Evolutionary conservation across 148 eudicot species (phyloP).

Genomic region (Chenopodium quinoa): DNA sequence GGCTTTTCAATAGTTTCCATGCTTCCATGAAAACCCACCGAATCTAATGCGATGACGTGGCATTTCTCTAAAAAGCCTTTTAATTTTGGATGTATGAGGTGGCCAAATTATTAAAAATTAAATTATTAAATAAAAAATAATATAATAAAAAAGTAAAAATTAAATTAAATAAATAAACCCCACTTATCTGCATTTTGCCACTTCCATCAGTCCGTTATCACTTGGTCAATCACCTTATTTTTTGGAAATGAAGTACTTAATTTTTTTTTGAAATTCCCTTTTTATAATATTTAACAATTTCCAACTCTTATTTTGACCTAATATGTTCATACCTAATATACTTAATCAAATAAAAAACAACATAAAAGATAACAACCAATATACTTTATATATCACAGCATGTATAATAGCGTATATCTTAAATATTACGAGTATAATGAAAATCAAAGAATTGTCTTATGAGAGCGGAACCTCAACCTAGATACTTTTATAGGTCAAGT

Average conservation of each 20-base stretch:
- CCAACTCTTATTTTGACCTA: too few species aligned
- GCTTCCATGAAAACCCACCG: slow-evolving; percentile 20
- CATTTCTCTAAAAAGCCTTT: neutral
- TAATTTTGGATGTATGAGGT: neutral
- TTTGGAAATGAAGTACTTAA: neutral
- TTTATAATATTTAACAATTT: too few species aligned
- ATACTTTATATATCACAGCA: too few species aligned
- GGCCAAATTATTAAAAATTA: too few species aligned
- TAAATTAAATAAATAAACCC: neutral
- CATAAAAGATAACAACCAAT: too few species aligned
- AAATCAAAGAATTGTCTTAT: too few species aligned
- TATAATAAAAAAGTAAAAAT: neutral
- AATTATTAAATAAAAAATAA: too few species aligned
- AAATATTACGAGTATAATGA: too few species aligned
- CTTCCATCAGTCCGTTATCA: slow-evolving; percentile 18
- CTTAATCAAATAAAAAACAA: too few species aligned
- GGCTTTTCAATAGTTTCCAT: neutral
- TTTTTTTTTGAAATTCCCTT: neutral
- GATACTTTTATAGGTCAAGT: neutral
- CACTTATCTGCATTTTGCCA: slow-evolving; percentile 29
- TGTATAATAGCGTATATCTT: too few species aligned
- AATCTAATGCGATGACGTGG: slow-evolving; percentile 27
- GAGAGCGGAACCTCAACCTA: too few species aligned
- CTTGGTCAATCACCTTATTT: slow-evolving; percentile 30
- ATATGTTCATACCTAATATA: too few species aligned